Conservation (phyloP, 345 rosid genomes). For the Syzygium jambos region DNA sequence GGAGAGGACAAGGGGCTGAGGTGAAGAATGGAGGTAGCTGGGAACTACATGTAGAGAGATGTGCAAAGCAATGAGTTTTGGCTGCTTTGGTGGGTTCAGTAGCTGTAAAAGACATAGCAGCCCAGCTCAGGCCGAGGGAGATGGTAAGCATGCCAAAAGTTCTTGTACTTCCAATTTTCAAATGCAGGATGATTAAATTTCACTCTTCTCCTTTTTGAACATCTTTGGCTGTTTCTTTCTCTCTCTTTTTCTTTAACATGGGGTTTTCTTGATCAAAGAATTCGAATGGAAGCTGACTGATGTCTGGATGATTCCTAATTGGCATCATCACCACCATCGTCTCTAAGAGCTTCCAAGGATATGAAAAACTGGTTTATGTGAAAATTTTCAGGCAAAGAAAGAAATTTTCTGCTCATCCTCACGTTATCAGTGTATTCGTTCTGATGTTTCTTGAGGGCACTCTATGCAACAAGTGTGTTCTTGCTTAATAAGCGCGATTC, state of each 20-base stretch:
- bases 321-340: not conserved
- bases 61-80: conserved; percentile 35
- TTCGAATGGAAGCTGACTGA: not conserved
- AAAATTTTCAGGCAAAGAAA: not conserved
- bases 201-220: not conserved
- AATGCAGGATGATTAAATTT: not conserved
- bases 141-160: conserved; percentile 27
- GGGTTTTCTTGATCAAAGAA: not conserved
- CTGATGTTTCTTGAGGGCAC: not conserved
- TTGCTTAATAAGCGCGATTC: not conserved
- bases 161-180: not conserved
- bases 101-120: conserved; percentile 23
- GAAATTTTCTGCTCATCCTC: not conserved
- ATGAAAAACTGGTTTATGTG: not conserved
- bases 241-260: not conserved
- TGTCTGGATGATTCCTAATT: not conserved
- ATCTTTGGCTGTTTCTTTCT: not conserved
- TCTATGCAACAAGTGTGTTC: not conserved
- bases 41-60: not conserved
- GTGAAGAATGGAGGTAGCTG: conserved; percentile 34
- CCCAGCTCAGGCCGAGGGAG: conserved; percentile 18
- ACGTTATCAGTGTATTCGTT: not conserved
- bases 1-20: conserved; percentile 17
- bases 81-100: conserved; percentile 38
- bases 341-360: not conserved